A percentile compares a stretch with the other conserved stretches of the same genome.
Conservation (phyloP, 179 eudicot genomes). For the Drosera spatulata region DNA sequence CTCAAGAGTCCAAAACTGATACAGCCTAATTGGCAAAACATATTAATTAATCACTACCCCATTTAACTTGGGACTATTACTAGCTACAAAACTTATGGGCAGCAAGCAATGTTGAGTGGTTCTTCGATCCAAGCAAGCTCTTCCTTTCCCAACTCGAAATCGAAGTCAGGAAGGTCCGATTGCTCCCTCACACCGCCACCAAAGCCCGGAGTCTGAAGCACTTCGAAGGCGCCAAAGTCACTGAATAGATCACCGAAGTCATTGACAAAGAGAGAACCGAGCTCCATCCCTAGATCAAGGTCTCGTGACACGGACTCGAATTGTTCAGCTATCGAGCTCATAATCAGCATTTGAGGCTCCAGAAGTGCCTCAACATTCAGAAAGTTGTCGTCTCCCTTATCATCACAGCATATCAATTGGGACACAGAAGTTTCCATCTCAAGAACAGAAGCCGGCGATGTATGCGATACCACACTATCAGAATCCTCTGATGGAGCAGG, state of each 20-base stretch:
- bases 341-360: slow-evolving; percentile 5
- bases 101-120: slow-evolving; percentile 14
- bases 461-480: slow-evolving; percentile 27
- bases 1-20: not conserved
- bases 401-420: not conserved
- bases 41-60: not conserved
- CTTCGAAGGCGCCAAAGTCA: slow-evolving; percentile 25
- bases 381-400: not conserved
- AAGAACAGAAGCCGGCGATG: slow-evolving; percentile 50
- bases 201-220: slow-evolving; percentile 24
- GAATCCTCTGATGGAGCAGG: slow-evolving; percentile 33
- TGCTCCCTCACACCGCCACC: slow-evolving; percentile 11
- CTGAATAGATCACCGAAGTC: slow-evolving; percentile 1
- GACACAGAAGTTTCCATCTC: slow-evolving; percentile 19
- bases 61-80: not conserved
- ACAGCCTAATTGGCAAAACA: not conserved
- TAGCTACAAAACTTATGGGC: slow-evolving; percentile 10
- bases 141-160: slow-evolving; percentile 39
- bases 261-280: slow-evolving; percentile 14
- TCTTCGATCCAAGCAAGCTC: slow-evolving; percentile 55
- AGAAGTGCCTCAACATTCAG: not conserved
- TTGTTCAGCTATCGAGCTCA: slow-evolving; percentile 16
- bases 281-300: slow-evolving; percentile 35
- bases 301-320: slow-evolving; percentile 20
- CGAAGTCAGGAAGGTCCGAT: slow-evolving; percentile 39